These are phyloP conservation scores for Rhodotorula sp. DNA, from an alignment of 1,284 basidiomycete genomes.

Conservation along the genomic window DNA sequence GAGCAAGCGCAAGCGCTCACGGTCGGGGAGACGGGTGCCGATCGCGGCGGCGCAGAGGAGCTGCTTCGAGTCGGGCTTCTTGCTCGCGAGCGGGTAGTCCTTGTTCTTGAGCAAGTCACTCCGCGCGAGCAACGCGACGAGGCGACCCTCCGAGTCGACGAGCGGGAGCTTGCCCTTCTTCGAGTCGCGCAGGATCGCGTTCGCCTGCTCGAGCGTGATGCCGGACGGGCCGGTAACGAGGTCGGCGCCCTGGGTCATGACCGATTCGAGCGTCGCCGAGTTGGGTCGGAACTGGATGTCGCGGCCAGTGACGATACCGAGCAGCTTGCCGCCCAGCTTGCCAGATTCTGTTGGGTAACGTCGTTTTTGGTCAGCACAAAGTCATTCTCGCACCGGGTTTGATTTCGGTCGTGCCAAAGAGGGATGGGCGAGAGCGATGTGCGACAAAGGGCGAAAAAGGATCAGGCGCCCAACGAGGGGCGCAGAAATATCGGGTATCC, in stretches of 20 bases:
- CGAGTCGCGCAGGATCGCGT: conserved; percentile 88
- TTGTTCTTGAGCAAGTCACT: conserved; percentile 98
- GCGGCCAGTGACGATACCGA: conserved; percentile 94
- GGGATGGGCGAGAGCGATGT: not conserved
- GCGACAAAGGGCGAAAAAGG: conserved; percentile 45
- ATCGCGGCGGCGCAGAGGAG: conserved; percentile 96
- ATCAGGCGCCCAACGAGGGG: conserved; percentile 44
- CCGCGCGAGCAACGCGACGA: conserved; percentile 84
- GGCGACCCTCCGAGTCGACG: conserved; percentile 69
- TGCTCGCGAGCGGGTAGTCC: conserved; percentile 92
- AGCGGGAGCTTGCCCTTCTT: conserved; percentile 98
- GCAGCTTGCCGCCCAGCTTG: conserved; percentile 78
- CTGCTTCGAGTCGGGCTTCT: conserved; percentile 89
- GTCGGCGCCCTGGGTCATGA: conserved; percentile 74
- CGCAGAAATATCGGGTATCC: conserved; percentile 42
- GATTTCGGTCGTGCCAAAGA: not conserved
- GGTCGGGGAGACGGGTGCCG: conserved; percentile 87
- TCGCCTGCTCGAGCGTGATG: conserved; percentile 86
- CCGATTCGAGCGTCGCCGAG: conserved; percentile 66
- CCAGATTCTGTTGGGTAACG: conserved; percentile 67
- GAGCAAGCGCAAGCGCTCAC: conserved; percentile 77
- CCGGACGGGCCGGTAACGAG: conserved; percentile 80
- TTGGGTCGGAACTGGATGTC: conserved; percentile 90
- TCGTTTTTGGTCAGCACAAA: conserved; percentile 12
- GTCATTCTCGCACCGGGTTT: not conserved